These are phyloP conservation scores for Claviceps purpurea DNA, from an alignment of 2,329 filamentous ascomycete species.

Conservation along the genomic window DNA sequence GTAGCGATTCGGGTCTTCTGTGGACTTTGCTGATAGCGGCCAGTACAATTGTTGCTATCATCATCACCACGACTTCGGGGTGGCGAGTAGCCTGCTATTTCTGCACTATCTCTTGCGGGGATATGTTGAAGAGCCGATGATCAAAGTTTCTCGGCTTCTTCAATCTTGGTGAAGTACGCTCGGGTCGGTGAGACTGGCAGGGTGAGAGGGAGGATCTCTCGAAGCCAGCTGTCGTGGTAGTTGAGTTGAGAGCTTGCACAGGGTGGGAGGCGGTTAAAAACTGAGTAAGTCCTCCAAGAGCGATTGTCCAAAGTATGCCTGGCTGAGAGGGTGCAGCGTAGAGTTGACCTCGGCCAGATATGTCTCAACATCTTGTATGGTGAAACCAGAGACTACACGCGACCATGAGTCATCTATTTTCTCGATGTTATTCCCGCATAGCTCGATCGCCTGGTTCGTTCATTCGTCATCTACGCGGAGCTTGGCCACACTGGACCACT, in stretches of 20 bases:
- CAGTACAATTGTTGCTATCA: too few species aligned
- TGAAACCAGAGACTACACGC: background rate
- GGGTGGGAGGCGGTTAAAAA: background rate
- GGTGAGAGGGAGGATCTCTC: background rate
- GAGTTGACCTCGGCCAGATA: background rate
- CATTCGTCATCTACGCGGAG: too few species aligned
- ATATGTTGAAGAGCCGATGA: constrained; percentile 44
- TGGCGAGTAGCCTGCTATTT: constrained; percentile 37
- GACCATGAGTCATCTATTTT: background rate
- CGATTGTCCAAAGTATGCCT: background rate
- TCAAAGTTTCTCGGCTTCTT: constrained; percentile 62
- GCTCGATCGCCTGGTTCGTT: too few species aligned
- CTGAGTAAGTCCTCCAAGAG: background rate
- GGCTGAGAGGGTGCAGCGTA: background rate
- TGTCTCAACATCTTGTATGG: background rate
- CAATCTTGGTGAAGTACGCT: constrained; percentile 50
- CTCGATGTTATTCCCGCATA: background rate
- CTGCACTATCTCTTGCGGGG: constrained; percentile 15
- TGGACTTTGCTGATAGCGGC: too few species aligned
- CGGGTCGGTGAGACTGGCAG: background rate
- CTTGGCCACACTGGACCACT: too few species aligned
- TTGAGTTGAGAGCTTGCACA: background rate
- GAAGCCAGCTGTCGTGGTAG: background rate
- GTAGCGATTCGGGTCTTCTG: constrained; percentile 43
- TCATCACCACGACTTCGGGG: background rate